Evolutionary conservation across 441 rosid species (phyloP).

Genomic region (Capsella rubella): DNA sequence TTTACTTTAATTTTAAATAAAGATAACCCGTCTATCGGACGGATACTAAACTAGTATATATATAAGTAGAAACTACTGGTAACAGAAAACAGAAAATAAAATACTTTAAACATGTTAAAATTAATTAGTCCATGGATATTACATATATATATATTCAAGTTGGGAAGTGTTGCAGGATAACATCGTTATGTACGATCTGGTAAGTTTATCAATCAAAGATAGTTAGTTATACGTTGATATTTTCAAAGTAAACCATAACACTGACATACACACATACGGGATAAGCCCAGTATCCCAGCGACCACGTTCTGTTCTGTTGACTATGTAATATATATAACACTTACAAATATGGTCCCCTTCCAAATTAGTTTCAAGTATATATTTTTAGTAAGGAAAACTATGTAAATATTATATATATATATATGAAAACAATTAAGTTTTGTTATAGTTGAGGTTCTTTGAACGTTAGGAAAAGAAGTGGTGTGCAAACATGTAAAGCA

Average conservation of each 20-base stretch:
- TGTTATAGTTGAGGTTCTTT: conserved; percentile 5
- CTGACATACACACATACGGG: conserved; percentile 2
- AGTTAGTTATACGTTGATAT: conserved; percentile 31
- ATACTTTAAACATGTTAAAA: neutral
- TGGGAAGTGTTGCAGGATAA: neutral
- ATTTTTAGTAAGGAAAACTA: neutral
- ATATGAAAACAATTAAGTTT: neutral
- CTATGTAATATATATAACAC: conserved; percentile 5
- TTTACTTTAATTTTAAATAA: too few species aligned
- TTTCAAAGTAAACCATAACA: conserved; percentile 12
- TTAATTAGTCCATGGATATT: neutral
- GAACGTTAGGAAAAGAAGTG: conserved; percentile 15
- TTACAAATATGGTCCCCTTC: neutral
- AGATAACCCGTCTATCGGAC: too few species aligned
- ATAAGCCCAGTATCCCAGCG: conserved; percentile 7
- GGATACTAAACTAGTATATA: too few species aligned
- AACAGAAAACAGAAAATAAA: neutral
- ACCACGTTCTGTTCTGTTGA: neutral
- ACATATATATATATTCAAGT: neutral
- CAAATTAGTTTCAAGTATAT: neutral
- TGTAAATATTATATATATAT: neutral
- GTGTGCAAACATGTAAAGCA: conserved; percentile 35
- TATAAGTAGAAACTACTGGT: neutral
- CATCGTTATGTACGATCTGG: conserved; percentile 23
- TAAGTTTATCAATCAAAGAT: conserved; percentile 25